phyloP scores from a whole-genome alignment of 805 yeast genomes.

The Torulaspora indica region DNA sequence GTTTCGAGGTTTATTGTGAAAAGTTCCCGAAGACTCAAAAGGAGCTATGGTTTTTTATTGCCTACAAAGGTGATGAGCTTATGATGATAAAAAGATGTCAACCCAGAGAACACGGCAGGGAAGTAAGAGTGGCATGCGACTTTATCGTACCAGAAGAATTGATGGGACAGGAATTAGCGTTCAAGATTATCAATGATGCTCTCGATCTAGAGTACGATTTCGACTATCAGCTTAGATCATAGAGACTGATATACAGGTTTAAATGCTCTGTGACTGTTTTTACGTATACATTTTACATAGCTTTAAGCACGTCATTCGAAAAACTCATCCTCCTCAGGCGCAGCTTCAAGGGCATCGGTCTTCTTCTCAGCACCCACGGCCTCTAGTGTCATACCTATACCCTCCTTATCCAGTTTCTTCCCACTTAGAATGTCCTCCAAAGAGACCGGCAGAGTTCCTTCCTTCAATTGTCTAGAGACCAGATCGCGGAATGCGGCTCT shows the following conservation, averaged over 20 bases:
- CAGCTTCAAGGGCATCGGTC: conserved; percentile 22
- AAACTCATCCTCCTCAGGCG: conserved; percentile 42
- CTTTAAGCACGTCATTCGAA: conserved; percentile 34
- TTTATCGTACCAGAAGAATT: conserved; percentile 49
- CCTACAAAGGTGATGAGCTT: conserved; percentile 49
- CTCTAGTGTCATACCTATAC: conserved; percentile 22
- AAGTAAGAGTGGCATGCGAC: conserved; percentile 37
- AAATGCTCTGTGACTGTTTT: neutral
- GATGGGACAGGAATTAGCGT: conserved; percentile 42
- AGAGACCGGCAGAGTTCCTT: conserved; percentile 54
- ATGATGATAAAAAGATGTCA: conserved; percentile 70
- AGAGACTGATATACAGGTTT: neutral
- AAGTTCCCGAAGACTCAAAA: conserved; percentile 85
- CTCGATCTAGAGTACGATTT: conserved; percentile 47
- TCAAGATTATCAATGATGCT: conserved; percentile 62
- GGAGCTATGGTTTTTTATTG: conserved; percentile 87
- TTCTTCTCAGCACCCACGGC: conserved; percentile 15
- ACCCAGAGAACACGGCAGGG: conserved; percentile 41
- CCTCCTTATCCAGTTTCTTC: conserved; percentile 29
- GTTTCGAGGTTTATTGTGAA: conserved; percentile 68
- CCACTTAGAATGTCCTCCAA: conserved; percentile 43
- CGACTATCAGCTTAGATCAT: conserved; percentile 15
- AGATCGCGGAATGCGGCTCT: conserved; percentile 48
- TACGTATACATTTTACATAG: neutral
- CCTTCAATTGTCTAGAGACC: conserved; percentile 48